Evolutionary conservation across 371 early-diverging fungal genomes (phyloP).

Genomic region (Funneliformis caledonium): DNA sequence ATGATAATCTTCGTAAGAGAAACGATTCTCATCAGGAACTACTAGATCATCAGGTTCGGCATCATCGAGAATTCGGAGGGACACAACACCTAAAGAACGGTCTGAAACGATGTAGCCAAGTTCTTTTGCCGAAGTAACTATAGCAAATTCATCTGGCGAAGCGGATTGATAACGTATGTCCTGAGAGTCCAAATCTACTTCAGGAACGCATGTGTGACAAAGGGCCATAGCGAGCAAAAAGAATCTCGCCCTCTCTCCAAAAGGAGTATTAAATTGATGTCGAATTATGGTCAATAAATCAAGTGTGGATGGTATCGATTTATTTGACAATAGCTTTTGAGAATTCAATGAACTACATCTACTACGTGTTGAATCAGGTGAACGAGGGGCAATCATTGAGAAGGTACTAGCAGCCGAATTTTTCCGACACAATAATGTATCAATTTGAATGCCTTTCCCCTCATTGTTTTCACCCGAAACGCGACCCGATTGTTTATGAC

Average conservation of each 20-base stretch:
- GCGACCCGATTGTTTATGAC: background rate
- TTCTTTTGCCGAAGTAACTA: conserved; percentile 85
- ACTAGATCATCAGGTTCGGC: conserved; percentile 26
- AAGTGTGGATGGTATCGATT: background rate
- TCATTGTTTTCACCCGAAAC: background rate
- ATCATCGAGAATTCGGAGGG: conserved; percentile 42
- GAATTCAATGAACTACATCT: conserved; percentile 4
- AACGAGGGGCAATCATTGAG: conserved; percentile 34
- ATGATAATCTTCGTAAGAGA: conserved; percentile 44
- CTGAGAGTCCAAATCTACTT: conserved; percentile 4
- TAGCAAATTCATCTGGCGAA: conserved; percentile 93
- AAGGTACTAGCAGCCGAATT: conserved; percentile 8
- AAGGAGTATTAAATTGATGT: background rate
- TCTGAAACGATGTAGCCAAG: conserved; percentile 81
- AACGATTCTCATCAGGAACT: background rate
- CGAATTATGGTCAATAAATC: conserved; percentile 3
- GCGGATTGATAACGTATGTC: conserved; percentile 82
- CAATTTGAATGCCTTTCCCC: conserved; percentile 16
- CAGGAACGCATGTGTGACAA: conserved; percentile 90
- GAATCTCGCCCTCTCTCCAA: conserved; percentile 8
- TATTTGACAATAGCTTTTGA: background rate
- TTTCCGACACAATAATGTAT: background rate
- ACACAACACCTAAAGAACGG: conserved; percentile 57
- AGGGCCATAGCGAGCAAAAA: conserved; percentile 85
- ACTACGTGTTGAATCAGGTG: background rate